Base-by-base conservation (phyloP, 805 yeast species). In the Starmerella etchellsii region DNA sequence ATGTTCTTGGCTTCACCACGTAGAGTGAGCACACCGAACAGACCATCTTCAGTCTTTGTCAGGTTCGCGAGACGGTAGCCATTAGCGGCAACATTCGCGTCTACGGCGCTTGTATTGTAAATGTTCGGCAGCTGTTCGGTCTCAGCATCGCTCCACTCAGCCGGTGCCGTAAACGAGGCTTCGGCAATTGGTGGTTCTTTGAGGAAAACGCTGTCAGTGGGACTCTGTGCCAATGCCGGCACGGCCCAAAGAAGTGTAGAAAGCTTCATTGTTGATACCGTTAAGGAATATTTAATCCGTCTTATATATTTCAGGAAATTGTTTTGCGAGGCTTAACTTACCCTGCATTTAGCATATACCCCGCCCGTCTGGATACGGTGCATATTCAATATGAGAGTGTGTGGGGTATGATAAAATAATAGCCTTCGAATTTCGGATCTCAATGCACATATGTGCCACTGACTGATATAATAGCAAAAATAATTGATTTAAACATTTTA, bases 41-140 rank as follows among this genome's bases (percentile, higher is more conserved):
- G 16, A 14, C 37, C 37, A 5, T 14, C 5, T 5, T 14, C 26
- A 3, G 23, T 34, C 9, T 7, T 21, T 4, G 24, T 4, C 15
- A 34, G 13, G 10, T 19, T 26, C 15, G 26, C 31, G 10, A 26
- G 21, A 11, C 21, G 20, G n/a, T 34, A 34, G 4, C 37, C 37
- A 7, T n/a, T 25, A n/a, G 31, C 37, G 10, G 20, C 30, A 4
- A 6, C 31, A 15, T 34, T 34, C n/a, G 31, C 24, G 26, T 34
- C 31, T 4, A 26, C 14, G 3, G 37, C 37, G 23, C 16, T 34
- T 15, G 20, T 19, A 19, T 34, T 34, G n/a, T 25, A n/a, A 10
- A 34, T 34, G 18, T 25, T 34, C 11, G 37, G 37, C 21, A 25
- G 31, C 37, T 34, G 37, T 13, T 15, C 18, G 6, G 15, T 16